These are phyloP conservation scores for Cupressus sempervirens DNA, from an alignment of 75 land plant genomes.

Conservation along the genomic window DNA sequence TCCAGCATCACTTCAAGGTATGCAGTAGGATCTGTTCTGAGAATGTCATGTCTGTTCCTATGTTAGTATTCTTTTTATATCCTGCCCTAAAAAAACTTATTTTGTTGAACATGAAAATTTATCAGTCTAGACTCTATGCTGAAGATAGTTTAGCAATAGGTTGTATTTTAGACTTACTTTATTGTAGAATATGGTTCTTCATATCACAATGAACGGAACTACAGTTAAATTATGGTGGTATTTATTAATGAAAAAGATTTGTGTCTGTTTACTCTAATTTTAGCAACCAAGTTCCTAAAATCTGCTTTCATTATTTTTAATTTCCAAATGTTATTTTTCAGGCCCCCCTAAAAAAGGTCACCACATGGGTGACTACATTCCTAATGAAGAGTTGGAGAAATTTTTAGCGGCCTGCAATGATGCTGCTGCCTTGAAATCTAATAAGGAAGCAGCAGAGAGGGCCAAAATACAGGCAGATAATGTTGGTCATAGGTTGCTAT, in stretches of 20 bases:
- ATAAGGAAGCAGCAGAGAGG: conserved; percentile 74
- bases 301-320: background rate
- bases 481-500: conserved; percentile 91
- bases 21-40: background rate
- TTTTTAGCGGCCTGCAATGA: conserved; percentile 91
- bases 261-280: background rate
- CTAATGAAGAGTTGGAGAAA: conserved; percentile 92
- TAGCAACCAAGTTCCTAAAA: background rate
- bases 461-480: conserved; percentile 97
- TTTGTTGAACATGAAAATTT: background rate
- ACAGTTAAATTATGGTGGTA: background rate
- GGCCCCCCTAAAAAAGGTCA: conserved; percentile 73
- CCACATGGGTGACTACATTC: conserved; percentile 99
- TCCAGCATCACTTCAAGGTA: conserved; percentile 79
- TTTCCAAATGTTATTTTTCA: background rate
- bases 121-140: background rate
- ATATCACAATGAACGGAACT: background rate
- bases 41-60: background rate
- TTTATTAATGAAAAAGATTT: background rate
- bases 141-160: background rate
- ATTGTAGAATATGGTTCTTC: background rate
- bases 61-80: background rate
- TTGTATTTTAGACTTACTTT: too few species aligned
- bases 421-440: conserved; percentile 63
- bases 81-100: background rate